Percentiles rank a stretch among this genome's conserved stretches.
Conservation (phyloP, 1,284 basidiomycete species). For the Violaceomyces palustris region DNA sequence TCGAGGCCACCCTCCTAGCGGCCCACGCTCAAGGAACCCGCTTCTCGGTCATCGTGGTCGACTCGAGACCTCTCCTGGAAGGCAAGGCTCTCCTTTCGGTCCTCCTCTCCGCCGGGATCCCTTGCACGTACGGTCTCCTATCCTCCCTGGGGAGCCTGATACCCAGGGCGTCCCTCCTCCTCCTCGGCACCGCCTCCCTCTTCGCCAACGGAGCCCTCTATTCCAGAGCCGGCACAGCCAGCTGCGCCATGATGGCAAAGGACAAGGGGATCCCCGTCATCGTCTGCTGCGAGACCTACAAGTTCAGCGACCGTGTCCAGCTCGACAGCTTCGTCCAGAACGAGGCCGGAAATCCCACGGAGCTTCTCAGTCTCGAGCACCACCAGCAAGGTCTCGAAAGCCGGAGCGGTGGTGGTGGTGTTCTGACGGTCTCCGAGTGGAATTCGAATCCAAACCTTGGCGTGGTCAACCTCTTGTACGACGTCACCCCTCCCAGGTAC, state of each 20-base stretch:
- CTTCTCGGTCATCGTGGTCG: constrained; percentile 90
- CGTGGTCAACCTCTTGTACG: constrained; percentile 48
- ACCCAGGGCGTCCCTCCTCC: constrained; percentile 70
- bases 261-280: constrained; percentile 84
- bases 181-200: constrained; percentile 88
- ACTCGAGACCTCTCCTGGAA: constrained; percentile 87
- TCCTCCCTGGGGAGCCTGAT: constrained; percentile 82
- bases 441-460: constrained; percentile 21
- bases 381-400: not conserved
- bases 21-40: constrained; percentile 61
- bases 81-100: constrained; percentile 68
- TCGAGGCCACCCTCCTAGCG: constrained; percentile 79
- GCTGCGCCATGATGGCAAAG: constrained; percentile 93
- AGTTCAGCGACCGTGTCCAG: constrained; percentile 88
- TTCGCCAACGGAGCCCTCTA: constrained; percentile 92
- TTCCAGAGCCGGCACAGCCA: constrained; percentile 87
- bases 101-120: constrained; percentile 69
- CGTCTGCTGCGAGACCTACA: constrained; percentile 97
- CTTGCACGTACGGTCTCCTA: constrained; percentile 85
- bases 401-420: constrained; percentile 1
- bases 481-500: constrained; percentile 49
- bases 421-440: constrained; percentile 32
- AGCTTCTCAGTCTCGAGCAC: constrained; percentile 28
- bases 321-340: constrained; percentile 94
- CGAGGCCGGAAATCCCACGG: constrained; percentile 60